phyloP scores from a whole-genome alignment of 768 basidiomycete genomes.

The Termitomyces sp. region DNA sequence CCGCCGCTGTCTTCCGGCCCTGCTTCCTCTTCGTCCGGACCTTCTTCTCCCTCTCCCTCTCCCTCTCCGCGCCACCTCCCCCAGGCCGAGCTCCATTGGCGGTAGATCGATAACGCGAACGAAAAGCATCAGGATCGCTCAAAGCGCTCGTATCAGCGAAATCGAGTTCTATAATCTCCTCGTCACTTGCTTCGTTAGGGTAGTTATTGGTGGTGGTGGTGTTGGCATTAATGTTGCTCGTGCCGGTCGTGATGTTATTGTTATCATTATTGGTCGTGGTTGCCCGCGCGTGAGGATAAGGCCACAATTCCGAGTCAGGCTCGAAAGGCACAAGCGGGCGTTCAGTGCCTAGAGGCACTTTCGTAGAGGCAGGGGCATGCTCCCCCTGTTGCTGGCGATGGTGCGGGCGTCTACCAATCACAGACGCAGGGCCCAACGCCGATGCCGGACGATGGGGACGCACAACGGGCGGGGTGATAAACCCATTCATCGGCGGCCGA shows the following conservation, averaged over 20 bases:
- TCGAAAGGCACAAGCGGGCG: constrained; percentile 57
- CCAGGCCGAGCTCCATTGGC: neutral
- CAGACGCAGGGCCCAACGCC: neutral
- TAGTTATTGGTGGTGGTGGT: constrained; percentile 10
- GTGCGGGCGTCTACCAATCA: neutral
- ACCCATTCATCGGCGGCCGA: constrained; percentile 34
- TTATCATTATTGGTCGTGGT: no score
- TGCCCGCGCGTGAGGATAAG: constrained; percentile 35
- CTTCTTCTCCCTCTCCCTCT: constrained; percentile 15
- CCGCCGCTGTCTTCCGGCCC: constrained; percentile 30
- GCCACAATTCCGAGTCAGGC: constrained; percentile 67
- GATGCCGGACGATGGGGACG: constrained; percentile 2
- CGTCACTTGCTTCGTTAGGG: constrained; percentile 14
- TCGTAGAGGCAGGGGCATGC: neutral
- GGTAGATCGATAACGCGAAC: constrained; percentile 16
- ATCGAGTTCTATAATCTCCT: constrained; percentile 72
- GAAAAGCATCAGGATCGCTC: constrained; percentile 63
- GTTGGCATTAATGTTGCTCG: constrained; percentile 13
- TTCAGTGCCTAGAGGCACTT: constrained; percentile 14
- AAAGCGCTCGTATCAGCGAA: constrained; percentile 71
- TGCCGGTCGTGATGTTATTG: constrained; percentile 36
- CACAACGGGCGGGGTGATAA: constrained; percentile 15
- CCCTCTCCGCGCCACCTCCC: no score
- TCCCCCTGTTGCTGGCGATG: neutral
- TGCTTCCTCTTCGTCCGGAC: constrained; percentile 20